Evolutionary conservation across 352 stramenopile species (phyloP).

Genomic region (Globisporangium lucens): DNA sequence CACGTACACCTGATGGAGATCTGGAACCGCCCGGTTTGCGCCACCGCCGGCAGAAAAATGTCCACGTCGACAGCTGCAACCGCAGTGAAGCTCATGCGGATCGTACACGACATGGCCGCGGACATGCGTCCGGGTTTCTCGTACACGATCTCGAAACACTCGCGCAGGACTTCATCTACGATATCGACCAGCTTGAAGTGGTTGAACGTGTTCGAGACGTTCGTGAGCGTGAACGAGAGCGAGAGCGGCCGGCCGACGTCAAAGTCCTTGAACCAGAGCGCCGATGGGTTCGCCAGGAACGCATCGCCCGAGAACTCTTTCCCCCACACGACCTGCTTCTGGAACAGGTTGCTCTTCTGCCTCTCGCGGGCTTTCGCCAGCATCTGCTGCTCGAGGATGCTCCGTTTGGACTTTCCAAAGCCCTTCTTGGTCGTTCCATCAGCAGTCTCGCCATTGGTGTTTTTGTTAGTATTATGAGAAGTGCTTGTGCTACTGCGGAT

Average conservation of each 20-base stretch:
- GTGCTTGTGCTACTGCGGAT: neutral
- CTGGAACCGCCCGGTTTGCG: slow-evolving; percentile 73
- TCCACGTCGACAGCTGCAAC: slow-evolving; percentile 63
- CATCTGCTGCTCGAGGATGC: slow-evolving; percentile 64
- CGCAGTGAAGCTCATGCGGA: slow-evolving; percentile 75
- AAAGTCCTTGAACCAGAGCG: slow-evolving; percentile 91
- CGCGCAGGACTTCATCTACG: slow-evolving; percentile 50
- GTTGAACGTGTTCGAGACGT: slow-evolving; percentile 92
- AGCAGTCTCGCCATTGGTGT: neutral
- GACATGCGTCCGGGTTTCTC: slow-evolving; percentile 88
- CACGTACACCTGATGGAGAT: slow-evolving; percentile 83
- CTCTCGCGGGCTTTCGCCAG: slow-evolving; percentile 36
- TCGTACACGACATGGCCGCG: slow-evolving; percentile 75
- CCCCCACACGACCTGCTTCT: slow-evolving; percentile 75
- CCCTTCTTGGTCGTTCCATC: slow-evolving; percentile 22
- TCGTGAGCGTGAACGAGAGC: slow-evolving; percentile 80
- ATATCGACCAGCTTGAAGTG: slow-evolving; percentile 85
- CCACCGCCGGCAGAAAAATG: slow-evolving; percentile 52
- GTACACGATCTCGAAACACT: slow-evolving; percentile 89
- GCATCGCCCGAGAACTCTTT: slow-evolving; percentile 76
- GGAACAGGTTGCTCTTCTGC: slow-evolving; percentile 55
- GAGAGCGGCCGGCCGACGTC: slow-evolving; percentile 62
- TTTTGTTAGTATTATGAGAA: neutral
- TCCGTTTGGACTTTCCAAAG: slow-evolving; percentile 41
- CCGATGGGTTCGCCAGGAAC: slow-evolving; percentile 76